Percentiles rank a stretch among this genome's conserved stretches.
phyloP scores from a whole-genome alignment of 2,329 filamentous ascomycete genomes.

The Orbilia blumenaviensis region DNA sequence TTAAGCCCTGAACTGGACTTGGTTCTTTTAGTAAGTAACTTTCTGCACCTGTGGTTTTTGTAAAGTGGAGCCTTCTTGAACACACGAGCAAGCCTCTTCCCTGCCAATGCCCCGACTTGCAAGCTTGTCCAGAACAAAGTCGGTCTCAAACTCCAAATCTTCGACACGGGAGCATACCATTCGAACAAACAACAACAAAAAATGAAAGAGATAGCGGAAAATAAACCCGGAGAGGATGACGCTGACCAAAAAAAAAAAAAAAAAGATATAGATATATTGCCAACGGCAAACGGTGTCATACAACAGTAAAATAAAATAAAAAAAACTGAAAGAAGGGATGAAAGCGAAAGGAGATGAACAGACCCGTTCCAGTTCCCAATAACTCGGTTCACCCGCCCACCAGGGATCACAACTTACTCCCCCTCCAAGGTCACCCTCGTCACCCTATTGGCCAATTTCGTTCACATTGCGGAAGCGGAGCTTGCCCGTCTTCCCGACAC shows the following conservation, averaged over 20 bases:
- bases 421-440: background rate
- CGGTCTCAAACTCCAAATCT: background rate
- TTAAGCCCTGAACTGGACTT: background rate
- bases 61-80: background rate
- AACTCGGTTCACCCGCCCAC: conserved; percentile 38
- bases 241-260: background rate
- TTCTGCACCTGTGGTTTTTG: background rate
- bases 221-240: no score
- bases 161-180: no score
- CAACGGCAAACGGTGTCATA: background rate
- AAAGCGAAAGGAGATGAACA: background rate
- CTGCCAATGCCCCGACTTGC: background rate
- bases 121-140: background rate
- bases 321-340: conserved; percentile 5
- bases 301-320: background rate
- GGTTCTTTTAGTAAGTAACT: background rate
- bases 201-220: no score
- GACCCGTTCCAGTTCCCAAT: conserved; percentile 16
- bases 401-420: conserved; percentile 7
- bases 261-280: background rate
- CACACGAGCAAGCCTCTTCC: background rate
- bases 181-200: background rate
- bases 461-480: conserved; percentile 4
- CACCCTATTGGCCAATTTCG: background rate
- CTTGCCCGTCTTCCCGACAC: conserved; percentile 23